These are phyloP conservation scores for Nissolia schottii DNA, from an alignment of 306 rosid genomes.

Conservation along the genomic window DNA sequence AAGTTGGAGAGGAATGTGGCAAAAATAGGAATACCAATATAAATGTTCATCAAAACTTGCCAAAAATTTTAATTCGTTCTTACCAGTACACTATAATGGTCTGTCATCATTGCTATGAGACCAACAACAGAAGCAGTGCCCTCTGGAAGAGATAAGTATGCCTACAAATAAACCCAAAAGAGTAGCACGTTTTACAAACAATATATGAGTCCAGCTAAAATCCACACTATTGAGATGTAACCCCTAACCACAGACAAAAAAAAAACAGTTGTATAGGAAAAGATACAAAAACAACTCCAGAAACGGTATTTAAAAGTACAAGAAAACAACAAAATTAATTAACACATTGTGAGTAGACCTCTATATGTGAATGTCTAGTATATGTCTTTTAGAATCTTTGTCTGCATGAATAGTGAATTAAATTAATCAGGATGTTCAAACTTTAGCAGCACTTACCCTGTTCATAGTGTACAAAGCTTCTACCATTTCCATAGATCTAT, in stretches of 20 bases:
- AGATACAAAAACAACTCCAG: slow-evolving; percentile 5
- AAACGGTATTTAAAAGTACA: slow-evolving; percentile 16
- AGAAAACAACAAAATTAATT: neutral
- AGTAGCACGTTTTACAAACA: slow-evolving; percentile 25
- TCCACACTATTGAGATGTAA: slow-evolving; percentile 7
- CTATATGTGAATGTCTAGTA: neutral
- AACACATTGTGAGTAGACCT: neutral
- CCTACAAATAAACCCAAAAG: slow-evolving; percentile 53
- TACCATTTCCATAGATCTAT: slow-evolving; percentile 78
- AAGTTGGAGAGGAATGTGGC: neutral
- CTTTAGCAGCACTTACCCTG: slow-evolving; percentile 43
- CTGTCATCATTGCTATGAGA: slow-evolving; percentile 90
- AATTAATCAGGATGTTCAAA: slow-evolving; percentile 18
- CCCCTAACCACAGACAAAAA: neutral
- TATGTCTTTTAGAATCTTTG: slow-evolving; percentile 13
- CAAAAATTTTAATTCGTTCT: slow-evolving; percentile 32
- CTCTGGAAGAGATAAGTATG: slow-evolving; percentile 96
- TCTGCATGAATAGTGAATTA: slow-evolving; percentile 11
- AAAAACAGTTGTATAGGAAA: neutral
- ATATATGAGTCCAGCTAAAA: slow-evolving; percentile 21
- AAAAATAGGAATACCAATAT: slow-evolving; percentile 13
- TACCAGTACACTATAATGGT: slow-evolving; percentile 83
- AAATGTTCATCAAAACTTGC: slow-evolving; percentile 8
- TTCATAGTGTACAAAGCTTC: slow-evolving; percentile 94
- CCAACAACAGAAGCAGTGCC: slow-evolving; percentile 98